Base-by-base conservation (phyloP, 2,329 filamentous ascomycete species). In the Thelonectria blattea region DNA sequence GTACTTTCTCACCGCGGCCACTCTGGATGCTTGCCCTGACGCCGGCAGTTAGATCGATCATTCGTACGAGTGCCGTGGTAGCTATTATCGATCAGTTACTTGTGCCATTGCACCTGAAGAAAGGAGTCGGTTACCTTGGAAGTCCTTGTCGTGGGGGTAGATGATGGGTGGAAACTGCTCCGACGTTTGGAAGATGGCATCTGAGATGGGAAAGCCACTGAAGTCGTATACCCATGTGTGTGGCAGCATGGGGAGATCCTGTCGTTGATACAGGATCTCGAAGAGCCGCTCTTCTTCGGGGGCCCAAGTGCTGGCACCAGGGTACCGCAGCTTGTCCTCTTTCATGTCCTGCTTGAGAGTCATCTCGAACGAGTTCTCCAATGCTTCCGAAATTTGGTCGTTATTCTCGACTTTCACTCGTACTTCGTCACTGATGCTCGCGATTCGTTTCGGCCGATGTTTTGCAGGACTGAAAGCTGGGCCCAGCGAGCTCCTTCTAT, bases 281-380 rank as follows among this genome's bases (percentile, higher is more conserved):
- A 80, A 81, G 32, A 81, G 72, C 2, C 66, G 69, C 30, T 79
- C 77, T 64, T 85, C 84, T n/a, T 80, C 80, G 10, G 76, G 72
- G 27, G 85, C 77, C 83, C 84, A 86, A 56, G 78, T 74, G 47
- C 77, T 78, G 42, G 82, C 76, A 22, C 77, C 76, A 0, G 77
- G 77, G 53, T 78, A 80, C 1, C 72, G 66, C 27, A 66, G 56
- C 70, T 78, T 82, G 66, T 83, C 79, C 43, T 71, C 67, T 63
- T 81, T 76, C 71, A 85, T 79, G 58, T 81, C 75, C 10, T 74
- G 69, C 9, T 55, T 46, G 24, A 68, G 60, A 11, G 56, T 50
- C 4, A 48, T 30, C 15, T 63, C 47, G 27, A 51, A 50, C 4
- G 41, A 46, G 11, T n/a, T 61, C 1, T 62, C 61, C 18, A 66